phyloP scores from a whole-genome alignment of 2,329 filamentous ascomycete genomes.

The Penicillium occitanis region DNA sequence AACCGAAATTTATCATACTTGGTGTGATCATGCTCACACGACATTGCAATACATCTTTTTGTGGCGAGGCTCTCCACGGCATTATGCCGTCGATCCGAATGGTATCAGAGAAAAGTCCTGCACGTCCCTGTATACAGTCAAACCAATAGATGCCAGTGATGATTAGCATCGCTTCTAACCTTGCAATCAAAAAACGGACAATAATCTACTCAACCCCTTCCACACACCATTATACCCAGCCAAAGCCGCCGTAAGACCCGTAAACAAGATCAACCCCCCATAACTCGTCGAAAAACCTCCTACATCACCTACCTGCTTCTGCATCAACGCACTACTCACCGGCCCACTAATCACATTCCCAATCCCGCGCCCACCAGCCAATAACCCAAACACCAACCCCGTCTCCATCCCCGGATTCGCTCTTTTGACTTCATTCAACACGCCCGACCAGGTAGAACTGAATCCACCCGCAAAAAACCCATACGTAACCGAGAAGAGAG shows the following conservation, averaged over 20 bases:
- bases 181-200: background rate
- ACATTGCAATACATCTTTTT: background rate
- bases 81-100: background rate
- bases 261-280: conserved; percentile 20
- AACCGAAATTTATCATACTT: background rate
- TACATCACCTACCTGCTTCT: background rate
- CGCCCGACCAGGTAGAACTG: conserved; percentile 60
- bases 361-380: conserved; percentile 15
- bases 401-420: conserved; percentile 11
- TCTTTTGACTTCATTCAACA: conserved; percentile 34
- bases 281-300: conserved; percentile 11
- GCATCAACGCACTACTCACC: conserved; percentile 15
- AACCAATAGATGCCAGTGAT: background rate
- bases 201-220: conserved; percentile 3
- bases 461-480: conserved; percentile 67
- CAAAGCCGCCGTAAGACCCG: conserved; percentile 8
- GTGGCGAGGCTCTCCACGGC: background rate
- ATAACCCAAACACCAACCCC: conserved; percentile 16
- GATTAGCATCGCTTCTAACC: background rate
- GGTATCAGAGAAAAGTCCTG: background rate
- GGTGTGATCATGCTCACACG: background rate
- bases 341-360: conserved; percentile 20
- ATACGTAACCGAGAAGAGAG: conserved; percentile 62
- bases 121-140: background rate
- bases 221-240: conserved; percentile 4